Conservation (phyloP, 208 protist species). For the Acanthamoeba triangularis region DNA sequence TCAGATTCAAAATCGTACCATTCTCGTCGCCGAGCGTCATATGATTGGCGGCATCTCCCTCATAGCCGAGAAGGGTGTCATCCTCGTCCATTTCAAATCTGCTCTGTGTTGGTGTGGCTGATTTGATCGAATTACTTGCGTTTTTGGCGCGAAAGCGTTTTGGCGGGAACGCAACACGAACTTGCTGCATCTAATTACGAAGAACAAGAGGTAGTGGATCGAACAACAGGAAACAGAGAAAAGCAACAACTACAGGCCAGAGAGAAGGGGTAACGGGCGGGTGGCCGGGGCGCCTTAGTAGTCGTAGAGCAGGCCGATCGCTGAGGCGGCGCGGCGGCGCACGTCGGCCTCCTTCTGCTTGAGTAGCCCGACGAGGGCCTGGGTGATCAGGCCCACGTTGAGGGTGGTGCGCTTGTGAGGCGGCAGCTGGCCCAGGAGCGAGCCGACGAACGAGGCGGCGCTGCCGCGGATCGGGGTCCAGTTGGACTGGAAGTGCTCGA, state of each 20-base stretch:
- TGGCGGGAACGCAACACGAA: background rate
- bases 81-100: background rate
- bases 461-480: conserved; percentile 76
- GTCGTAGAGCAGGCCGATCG: conserved; percentile 80
- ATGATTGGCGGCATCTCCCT: background rate
- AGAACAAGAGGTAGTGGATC: no score
- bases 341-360: conserved; percentile 77
- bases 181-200: no score
- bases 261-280: background rate
- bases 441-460: conserved; percentile 79
- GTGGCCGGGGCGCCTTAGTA: conserved; percentile 49
- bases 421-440: conserved; percentile 80
- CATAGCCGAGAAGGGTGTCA: conserved; percentile 11
- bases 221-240: background rate
- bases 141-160: background rate
- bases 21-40: background rate
- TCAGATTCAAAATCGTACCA: background rate
- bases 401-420: conserved; percentile 72
- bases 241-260: background rate
- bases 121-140: background rate
- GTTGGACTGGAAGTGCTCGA: conserved; percentile 79
- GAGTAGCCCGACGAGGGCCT: conserved; percentile 78
- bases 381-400: conserved; percentile 80
- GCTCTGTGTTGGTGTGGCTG: no score
- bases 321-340: conserved; percentile 78